These are phyloP conservation scores for Colletotrichum agaves DNA, from an alignment of 2,329 filamentous ascomycete genomes.

Conservation along the genomic window DNA sequence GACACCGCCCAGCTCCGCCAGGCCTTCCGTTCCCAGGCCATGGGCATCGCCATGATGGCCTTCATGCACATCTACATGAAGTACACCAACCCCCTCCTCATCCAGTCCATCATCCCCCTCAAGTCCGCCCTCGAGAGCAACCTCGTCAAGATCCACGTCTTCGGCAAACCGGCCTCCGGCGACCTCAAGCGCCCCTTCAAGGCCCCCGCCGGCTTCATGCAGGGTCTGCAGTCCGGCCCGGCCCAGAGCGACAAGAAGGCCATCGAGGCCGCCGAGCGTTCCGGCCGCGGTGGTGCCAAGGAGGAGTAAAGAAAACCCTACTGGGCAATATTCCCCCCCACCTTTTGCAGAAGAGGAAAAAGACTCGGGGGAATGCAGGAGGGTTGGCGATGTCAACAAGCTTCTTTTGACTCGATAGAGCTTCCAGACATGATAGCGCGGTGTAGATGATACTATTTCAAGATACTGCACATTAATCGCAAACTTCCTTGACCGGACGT, in stretches of 20 bases:
- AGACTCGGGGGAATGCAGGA: conserved; percentile 39
- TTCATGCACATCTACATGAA: conserved; percentile 99
- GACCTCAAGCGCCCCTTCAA: conserved; percentile 98
- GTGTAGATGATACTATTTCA: conserved; percentile 1
- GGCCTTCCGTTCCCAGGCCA: conserved; percentile 89
- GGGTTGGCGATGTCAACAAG: background rate
- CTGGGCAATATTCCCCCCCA: no score
- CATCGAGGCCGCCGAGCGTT: conserved; percentile 81
- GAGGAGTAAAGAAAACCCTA: conserved; percentile 66
- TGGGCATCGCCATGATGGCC: conserved; percentile 97
- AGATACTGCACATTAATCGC: conserved; percentile 10
- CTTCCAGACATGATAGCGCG: background rate
- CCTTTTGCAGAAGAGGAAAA: background rate
- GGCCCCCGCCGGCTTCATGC: conserved; percentile 83
- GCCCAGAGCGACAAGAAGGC: conserved; percentile 94
- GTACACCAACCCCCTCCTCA: conserved; percentile 98
- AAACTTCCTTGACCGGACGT: conserved; percentile 1
- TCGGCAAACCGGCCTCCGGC: conserved; percentile 85
- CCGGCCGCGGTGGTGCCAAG: conserved; percentile 77
- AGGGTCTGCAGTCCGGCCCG: conserved; percentile 75
- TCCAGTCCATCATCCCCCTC: conserved; percentile 98
- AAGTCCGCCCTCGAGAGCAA: conserved; percentile 97
- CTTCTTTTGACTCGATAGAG: background rate
- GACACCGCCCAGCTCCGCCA: conserved; percentile 86
- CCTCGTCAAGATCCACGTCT: conserved; percentile 94